Conservation (phyloP, 208 protist species). For the Trypanosoma cruzi region DNA sequence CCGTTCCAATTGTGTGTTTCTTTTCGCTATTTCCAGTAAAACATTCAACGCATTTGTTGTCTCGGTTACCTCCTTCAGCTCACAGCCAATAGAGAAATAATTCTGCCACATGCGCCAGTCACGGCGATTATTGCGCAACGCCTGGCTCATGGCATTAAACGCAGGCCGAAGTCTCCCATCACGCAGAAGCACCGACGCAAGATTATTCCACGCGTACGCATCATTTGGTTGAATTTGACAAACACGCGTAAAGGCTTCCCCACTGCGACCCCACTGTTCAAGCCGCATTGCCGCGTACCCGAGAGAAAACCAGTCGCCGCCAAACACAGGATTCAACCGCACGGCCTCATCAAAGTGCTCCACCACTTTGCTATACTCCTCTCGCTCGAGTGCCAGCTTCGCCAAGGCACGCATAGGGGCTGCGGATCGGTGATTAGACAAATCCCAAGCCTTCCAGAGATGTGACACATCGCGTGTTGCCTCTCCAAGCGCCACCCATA, state of each 20-base stretch:
- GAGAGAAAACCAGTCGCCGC: conserved; percentile 92
- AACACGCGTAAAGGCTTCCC: conserved; percentile 89
- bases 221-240: conserved; percentile 91
- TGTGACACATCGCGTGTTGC: conserved; percentile 81
- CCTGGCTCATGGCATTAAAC: conserved; percentile 92
- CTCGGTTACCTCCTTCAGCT: conserved; percentile 86
- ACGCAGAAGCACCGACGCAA: conserved; percentile 84
- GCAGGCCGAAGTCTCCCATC: conserved; percentile 78
- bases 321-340: conserved; percentile 88
- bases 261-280: conserved; percentile 66
- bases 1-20: conserved; percentile 63
- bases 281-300: conserved; percentile 84
- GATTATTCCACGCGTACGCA: conserved; percentile 92
- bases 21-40: conserved; percentile 77
- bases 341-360: conserved; percentile 91
- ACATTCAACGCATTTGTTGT: conserved; percentile 82
- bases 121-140: conserved; percentile 80
- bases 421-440: conserved; percentile 78
- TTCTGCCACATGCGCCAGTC: conserved; percentile 94
- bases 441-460: conserved; percentile 92
- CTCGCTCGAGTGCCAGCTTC: conserved; percentile 74
- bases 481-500: conserved; percentile 92
- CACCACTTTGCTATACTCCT: conserved; percentile 87
- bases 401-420: conserved; percentile 90
- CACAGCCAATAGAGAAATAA: conserved; percentile 87